Conservation (phyloP, 495 filamentous ascomycete species). For the Hyaloscypha variabilis region DNA sequence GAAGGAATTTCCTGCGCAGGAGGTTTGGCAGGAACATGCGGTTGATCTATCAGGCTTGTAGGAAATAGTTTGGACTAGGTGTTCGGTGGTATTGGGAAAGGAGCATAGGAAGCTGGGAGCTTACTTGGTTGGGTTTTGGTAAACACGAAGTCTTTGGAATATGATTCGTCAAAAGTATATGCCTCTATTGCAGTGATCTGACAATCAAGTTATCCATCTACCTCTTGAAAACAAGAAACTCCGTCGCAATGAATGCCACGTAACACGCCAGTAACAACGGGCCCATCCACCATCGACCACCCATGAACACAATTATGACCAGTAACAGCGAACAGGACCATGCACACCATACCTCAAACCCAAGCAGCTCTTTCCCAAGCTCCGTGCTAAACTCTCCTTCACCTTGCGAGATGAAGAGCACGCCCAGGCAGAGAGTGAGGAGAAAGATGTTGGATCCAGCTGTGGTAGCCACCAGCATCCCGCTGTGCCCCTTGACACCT, state of each 20-base stretch:
- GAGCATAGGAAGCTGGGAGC: no score
- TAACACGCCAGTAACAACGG: constrained; percentile 40
- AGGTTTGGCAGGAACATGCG: constrained; percentile 21
- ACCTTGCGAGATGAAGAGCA: constrained; percentile 39
- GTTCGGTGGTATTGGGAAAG: not conserved
- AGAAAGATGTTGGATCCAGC: constrained; percentile 60
- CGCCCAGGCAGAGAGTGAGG: constrained; percentile 51
- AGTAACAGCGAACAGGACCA: constrained; percentile 40
- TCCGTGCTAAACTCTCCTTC: constrained; percentile 19
- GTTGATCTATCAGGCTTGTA: constrained; percentile 18
- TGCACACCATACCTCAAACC: constrained; percentile 40
- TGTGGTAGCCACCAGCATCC: constrained; percentile 56
- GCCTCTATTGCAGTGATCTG: not conserved
- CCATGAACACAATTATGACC: constrained; percentile 36
- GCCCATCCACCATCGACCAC: constrained; percentile 40
- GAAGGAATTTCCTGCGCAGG: not conserved
- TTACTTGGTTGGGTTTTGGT: not conserved
- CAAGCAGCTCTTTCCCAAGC: constrained; percentile 27
- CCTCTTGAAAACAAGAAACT: constrained; percentile 35
- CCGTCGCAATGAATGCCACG: constrained; percentile 42
- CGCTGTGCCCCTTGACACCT: constrained; percentile 45
- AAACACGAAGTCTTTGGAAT: not conserved
- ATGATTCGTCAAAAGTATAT: not conserved
- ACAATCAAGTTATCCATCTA: constrained; percentile 4
- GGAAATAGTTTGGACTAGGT: not conserved